phyloP scores from a whole-genome alignment of 441 rosid genomes.

The Erodium trifolium region DNA sequence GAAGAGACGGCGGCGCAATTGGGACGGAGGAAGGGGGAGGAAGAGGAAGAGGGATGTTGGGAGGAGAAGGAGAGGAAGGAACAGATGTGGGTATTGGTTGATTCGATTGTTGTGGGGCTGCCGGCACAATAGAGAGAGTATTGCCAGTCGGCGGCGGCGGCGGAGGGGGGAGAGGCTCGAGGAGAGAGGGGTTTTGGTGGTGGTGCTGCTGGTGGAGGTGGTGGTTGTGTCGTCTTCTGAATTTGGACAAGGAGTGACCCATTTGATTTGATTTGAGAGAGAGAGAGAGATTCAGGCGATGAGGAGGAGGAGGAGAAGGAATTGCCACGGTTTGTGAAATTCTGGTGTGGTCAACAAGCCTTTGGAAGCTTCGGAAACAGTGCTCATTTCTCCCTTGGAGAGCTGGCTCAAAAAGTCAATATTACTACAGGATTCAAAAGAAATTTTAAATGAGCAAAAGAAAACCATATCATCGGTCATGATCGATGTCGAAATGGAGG shows the following conservation, averaged over 20 bases:
- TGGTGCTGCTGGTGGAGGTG: background rate
- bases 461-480: no score
- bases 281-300: background rate
- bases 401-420: no score
- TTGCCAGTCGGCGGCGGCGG: background rate
- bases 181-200: conserved; percentile 12
- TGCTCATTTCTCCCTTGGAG: no score
- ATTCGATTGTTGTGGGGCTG: background rate
- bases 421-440: no score
- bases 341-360: no score
- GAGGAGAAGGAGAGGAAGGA: background rate
- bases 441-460: no score
- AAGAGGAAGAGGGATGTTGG: background rate
- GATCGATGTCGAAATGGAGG: no score
- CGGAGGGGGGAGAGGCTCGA: background rate
- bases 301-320: background rate
- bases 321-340: no score
- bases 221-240: background rate
- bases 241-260: conserved; percentile 18
- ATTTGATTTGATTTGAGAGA: conserved; percentile 7
- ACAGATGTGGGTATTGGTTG: background rate
- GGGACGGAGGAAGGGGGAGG: background rate
- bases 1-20: background rate
- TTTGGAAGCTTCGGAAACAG: no score
- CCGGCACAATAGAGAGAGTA: conserved; percentile 4